Evolutionary conservation across 768 basidiomycete species (phyloP).

Genomic region (Mycena rosella): DNA sequence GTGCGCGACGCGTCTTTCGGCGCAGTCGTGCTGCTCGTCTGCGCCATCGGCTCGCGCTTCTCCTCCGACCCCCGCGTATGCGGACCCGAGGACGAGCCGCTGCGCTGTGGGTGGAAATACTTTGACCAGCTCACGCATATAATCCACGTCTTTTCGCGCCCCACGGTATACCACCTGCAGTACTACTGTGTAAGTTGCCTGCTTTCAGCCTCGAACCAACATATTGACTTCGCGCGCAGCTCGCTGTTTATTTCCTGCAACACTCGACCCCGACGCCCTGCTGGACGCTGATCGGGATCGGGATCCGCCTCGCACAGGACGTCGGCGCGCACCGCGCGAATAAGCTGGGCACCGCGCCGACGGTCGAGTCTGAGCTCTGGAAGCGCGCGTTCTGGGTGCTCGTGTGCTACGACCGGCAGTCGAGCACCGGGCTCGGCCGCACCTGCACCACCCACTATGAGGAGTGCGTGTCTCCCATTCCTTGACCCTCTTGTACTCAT

Average conservation of each 20-base stretch:
- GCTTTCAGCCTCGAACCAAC: not conserved
- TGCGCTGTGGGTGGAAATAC: conserved; percentile 75
- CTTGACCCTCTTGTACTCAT: conserved; percentile 66
- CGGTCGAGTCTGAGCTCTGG: conserved; percentile 76
- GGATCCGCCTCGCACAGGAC: conserved; percentile 56
- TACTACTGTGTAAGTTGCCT: conserved; percentile 67
- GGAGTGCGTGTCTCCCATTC: conserved; percentile 76
- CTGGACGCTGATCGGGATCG: conserved; percentile 75
- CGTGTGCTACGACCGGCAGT: conserved; percentile 50
- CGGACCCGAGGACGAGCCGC: conserved; percentile 50
- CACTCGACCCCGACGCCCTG: conserved; percentile 66
- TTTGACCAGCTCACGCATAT: conserved; percentile 77
- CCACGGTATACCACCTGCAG: conserved; percentile 79
- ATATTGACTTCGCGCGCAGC: conserved; percentile 47
- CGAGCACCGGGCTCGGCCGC: conserved; percentile 70
- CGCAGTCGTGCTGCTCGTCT: conserved; percentile 73
- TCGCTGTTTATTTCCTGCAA: conserved; percentile 64
- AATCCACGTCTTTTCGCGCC: conserved; percentile 71
- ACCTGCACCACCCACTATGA: no score
- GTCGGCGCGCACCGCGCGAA: conserved; percentile 73
- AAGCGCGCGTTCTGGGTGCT: conserved; percentile 70
- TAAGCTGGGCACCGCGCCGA: conserved; percentile 47
- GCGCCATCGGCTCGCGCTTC: conserved; percentile 74
- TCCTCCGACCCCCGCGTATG: conserved; percentile 69
- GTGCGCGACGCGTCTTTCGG: conserved; percentile 65